A percentile compares a stretch with the other conserved stretches of the same genome.
phyloP scores from a whole-genome alignment of 805 yeast genomes.

The Candida coquimbonensis region DNA sequence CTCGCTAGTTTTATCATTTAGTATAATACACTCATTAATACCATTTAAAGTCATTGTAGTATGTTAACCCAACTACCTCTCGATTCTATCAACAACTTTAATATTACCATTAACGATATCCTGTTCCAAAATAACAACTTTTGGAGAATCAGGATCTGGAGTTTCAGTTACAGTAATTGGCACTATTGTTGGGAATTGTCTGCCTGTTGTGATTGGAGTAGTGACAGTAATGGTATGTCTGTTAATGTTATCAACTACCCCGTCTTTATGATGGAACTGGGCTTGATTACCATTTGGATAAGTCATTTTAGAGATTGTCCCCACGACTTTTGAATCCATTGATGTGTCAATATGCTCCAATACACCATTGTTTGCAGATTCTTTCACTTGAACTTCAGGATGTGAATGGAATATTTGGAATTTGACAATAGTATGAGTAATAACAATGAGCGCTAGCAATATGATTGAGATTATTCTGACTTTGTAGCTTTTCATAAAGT shows the following conservation, averaged over 20 bases:
- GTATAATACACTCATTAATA: neutral
- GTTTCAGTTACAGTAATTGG: neutral
- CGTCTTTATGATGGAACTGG: neutral
- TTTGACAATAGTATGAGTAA: neutral
- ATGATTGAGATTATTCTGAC: neutral
- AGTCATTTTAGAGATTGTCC: conserved; percentile 6
- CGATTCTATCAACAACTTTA: conserved; percentile 13
- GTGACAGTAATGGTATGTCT: neutral
- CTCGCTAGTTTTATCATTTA: too few relatives aligned
- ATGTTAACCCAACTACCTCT: neutral
- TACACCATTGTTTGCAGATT: neutral
- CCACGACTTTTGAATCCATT: conserved; percentile 14
- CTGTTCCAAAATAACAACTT: conserved; percentile 9
- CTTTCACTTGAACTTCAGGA: neutral
- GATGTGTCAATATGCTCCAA: conserved; percentile 9
- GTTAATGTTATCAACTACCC: neutral
- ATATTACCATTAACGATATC: conserved; percentile 6
- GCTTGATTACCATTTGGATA: neutral
- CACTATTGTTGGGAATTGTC: neutral
- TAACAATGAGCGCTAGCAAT: neutral
- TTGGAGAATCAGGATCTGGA: neutral
- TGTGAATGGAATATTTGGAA: too few relatives aligned
- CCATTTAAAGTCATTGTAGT: neutral
- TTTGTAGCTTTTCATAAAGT: neutral
- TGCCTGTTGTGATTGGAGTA: neutral